Evolutionary conservation across 352 stramenopile species (phyloP).

Genomic region (Poterioochromonas sp.): DNA sequence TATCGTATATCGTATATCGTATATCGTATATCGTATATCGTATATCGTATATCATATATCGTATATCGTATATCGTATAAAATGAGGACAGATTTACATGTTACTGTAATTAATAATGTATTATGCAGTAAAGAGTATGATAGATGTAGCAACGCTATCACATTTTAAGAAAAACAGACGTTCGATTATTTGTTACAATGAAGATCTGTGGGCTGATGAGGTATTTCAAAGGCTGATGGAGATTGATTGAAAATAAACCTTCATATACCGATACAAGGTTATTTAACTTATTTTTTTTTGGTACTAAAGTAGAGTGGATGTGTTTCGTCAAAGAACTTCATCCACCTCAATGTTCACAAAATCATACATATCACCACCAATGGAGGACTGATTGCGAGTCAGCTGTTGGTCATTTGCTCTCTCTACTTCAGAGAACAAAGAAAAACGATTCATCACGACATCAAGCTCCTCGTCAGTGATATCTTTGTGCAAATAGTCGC

Average conservation of each 20-base stretch:
- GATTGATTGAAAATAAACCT: neutral
- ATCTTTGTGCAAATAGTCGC: conserved; percentile 48
- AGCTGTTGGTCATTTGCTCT: neutral
- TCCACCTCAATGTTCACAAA: neutral
- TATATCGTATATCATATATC: neutral
- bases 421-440: conserved; percentile 48
- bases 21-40: neutral
- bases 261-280: neutral
- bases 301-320: neutral
- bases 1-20: neutral
- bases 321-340: neutral
- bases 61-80: neutral
- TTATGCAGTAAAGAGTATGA: neutral
- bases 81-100: neutral
- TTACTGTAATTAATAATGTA: neutral
- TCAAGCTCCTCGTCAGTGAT: conserved; percentile 64
- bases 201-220: too few species aligned
- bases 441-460: conserved; percentile 56
- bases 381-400: neutral
- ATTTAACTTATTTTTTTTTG: neutral
- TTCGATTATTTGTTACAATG: too few species aligned
- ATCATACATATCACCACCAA: neutral
- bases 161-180: neutral
- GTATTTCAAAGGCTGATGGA: neutral
- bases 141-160: neutral